Evolutionary conservation across 306 rosid species (phyloP).

Genomic region (Cicer cuneatum): DNA sequence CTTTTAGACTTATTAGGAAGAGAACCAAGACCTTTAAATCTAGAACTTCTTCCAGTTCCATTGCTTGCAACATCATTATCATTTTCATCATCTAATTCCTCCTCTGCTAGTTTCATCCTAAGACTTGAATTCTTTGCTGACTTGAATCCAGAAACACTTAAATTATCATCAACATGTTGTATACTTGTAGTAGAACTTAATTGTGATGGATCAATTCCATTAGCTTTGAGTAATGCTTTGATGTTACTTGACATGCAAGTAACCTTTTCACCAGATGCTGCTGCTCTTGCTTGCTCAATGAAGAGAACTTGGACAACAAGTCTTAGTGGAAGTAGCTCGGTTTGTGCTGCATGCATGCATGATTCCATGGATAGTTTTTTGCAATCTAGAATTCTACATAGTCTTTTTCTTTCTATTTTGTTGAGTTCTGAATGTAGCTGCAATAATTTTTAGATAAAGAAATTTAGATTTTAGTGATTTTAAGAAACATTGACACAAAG

Average conservation of each 20-base stretch:
- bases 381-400: constrained; percentile 88
- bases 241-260: constrained; percentile 78
- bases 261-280: constrained; percentile 72
- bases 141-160: constrained; percentile 81
- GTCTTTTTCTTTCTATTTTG: constrained; percentile 89
- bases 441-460: constrained; percentile 27
- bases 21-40: constrained; percentile 64
- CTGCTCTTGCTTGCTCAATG: constrained; percentile 94
- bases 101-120: constrained; percentile 93
- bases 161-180: constrained; percentile 73
- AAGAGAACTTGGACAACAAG: constrained; percentile 98
- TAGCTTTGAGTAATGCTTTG: constrained; percentile 72
- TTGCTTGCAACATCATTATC: constrained; percentile 42
- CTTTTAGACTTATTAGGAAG: constrained; percentile 80
- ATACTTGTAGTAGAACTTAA: constrained; percentile 65
- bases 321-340: constrained; percentile 85
- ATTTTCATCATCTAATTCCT: constrained; percentile 62
- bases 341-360: constrained; percentile 98
- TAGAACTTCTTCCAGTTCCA: constrained; percentile 62
- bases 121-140: constrained; percentile 73
- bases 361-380: constrained; percentile 92
- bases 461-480: constrained; percentile 30
- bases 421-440: constrained; percentile 90
- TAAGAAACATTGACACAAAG: too few relatives aligned
- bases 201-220: constrained; percentile 75